A percentile compares a stretch with the other conserved stretches of the same genome.
Conservation (phyloP, 768 basidiomycete genomes). For the Chiua virens region DNA sequence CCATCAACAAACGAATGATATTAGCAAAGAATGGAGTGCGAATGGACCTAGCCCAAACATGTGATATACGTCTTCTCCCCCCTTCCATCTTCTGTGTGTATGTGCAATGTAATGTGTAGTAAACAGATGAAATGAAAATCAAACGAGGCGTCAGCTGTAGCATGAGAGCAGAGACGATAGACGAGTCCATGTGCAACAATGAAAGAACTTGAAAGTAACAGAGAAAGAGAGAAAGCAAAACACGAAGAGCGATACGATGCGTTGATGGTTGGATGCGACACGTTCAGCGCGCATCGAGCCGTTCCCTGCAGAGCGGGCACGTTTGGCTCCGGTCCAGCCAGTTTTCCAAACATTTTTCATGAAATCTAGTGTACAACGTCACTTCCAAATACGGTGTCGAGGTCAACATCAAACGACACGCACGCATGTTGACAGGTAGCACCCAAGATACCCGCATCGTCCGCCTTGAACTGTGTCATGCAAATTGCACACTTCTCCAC, state of each 20-base stretch:
- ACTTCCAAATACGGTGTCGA: too few relatives aligned
- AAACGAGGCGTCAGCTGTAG: neutral
- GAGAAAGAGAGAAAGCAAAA: neutral
- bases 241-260: neutral
- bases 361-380: conserved; percentile 40
- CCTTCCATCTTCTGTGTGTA: too few relatives aligned
- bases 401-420: neutral
- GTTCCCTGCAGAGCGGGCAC: conserved; percentile 65
- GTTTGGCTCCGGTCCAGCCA: conserved; percentile 62
- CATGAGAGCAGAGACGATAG: conserved; percentile 3
- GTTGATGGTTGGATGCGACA: neutral
- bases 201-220: neutral
- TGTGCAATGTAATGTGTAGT: too few relatives aligned
- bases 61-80: too few relatives aligned
- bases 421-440: conserved; percentile 60
- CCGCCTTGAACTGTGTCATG: conserved; percentile 63
- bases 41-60: too few relatives aligned
- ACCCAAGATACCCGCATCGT: conserved; percentile 55
- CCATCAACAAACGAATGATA: too few relatives aligned
- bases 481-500: conserved; percentile 78
- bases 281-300: conserved; percentile 34
- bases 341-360: conserved; percentile 58
- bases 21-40: too few relatives aligned
- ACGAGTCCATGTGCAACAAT: conserved; percentile 14
- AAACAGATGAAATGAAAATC: neutral